Evolutionary conservation across 2,329 filamentous ascomycete genomes (phyloP), one percentile per base, ranked within the genome.

Genomic region (Colletotrichum sojae): DNA sequence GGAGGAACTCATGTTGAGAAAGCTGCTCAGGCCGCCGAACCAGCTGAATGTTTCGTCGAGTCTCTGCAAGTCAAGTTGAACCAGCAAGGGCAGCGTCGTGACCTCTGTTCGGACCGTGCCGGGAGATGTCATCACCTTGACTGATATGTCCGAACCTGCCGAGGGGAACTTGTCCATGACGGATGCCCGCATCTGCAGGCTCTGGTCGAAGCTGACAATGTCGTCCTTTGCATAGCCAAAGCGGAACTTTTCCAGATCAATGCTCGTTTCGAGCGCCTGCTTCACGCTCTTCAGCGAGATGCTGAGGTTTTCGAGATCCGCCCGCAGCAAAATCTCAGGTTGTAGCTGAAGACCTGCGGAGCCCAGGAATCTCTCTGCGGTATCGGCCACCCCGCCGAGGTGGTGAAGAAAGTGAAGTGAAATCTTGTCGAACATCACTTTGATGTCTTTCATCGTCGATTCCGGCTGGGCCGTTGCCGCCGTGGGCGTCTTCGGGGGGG

Each of bases 1-100:
- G 0, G 95, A 97, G 68, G 89, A 92, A 71, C 94, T 93, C 78
- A 98, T 88, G 74, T 96, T 97, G 51, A 99, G 83, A 60, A 99
- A 92, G 72, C 94, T 94, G 78, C 95, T 97, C 51, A 99, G 83
- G 0, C 96, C 96, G 43, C 96, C 96, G 79, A 98, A 95, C 86
- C 93, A 94, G 64, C 90, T 89, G 69, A 98, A 90, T 0, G 93
- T 93, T 74, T 97, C 94, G 73, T 98, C 96, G 22, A 98, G 82
- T 63, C 89, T 88, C 71, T 92, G 91, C 16, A 98, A 82, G 76
- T 98, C 93, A 48, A 98, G 81, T 65, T 90, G 88, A 10, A 97
- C 78, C 67, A 91, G 89, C 2, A 98, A 79, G 6, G 95, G 94
- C 10, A 97, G 84, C 0, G 94, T 97, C 60, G 90, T 88, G 15